A percentile compares a stretch with the other conserved stretches of the same genome.
phyloP scores from a whole-genome alignment of 192 early-diverging fungal genomes.

The Umbelopsis sp. region DNA sequence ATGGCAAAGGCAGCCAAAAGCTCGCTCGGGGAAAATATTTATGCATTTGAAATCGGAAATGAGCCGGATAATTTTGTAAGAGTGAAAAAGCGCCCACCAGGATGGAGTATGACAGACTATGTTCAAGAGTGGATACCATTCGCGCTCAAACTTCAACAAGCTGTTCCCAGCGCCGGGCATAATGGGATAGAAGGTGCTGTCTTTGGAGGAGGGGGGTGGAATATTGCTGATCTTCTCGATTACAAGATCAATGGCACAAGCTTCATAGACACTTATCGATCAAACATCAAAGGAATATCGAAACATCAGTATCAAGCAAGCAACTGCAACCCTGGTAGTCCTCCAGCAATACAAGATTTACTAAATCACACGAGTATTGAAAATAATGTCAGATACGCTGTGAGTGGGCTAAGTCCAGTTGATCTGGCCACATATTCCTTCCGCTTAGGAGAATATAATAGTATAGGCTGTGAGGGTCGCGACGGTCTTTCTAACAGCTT shows the following conservation, averaged over 20 bases:
- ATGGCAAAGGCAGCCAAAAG: not conserved
- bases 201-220: not conserved
- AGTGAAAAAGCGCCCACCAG: not conserved
- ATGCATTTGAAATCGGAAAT: constrained; percentile 14
- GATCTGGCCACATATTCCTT: not conserved
- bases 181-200: not conserved
- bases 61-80: not conserved
- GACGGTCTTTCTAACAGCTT: not conserved
- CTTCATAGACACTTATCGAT: not conserved
- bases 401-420: not conserved
- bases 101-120: not conserved
- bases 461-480: not conserved
- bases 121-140: not conserved
- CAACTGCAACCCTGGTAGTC: not conserved
- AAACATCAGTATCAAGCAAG: constrained; percentile 14
- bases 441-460: constrained; percentile 7
- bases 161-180: not conserved
- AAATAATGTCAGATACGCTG: not conserved
- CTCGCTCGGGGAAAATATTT: not conserved
- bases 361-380: constrained; percentile 5
- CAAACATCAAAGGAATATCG: not conserved
- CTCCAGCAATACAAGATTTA: not conserved
- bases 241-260: not conserved
- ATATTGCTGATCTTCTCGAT: not conserved
- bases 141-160: not conserved